A percentile compares a stretch with the other conserved stretches of the same genome.
Evolutionary conservation across 192 early-diverging fungal species (phyloP).

Genomic region (Linnemannia exigua): DNA sequence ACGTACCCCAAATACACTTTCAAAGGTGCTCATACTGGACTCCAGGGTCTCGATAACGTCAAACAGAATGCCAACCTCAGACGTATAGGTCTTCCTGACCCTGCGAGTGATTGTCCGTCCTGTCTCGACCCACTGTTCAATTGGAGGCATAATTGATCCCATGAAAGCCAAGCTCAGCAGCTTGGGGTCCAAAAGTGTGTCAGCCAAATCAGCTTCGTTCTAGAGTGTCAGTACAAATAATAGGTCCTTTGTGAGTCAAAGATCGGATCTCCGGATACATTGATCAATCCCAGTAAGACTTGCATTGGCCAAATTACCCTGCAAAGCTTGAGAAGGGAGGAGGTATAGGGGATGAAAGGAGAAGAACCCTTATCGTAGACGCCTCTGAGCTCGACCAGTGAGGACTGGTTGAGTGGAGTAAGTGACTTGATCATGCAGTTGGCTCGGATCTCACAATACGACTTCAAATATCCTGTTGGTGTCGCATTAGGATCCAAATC

Average conservation of each 20-base stretch:
- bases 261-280: background rate
- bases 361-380: constrained; percentile 75
- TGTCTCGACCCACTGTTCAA: constrained; percentile 55
- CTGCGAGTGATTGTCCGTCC: constrained; percentile 31
- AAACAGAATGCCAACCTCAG: constrained; percentile 50
- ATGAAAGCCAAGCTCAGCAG: constrained; percentile 51
- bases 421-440: constrained; percentile 73
- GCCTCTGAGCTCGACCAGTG: constrained; percentile 60
- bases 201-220: constrained; percentile 74
- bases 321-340: constrained; percentile 70
- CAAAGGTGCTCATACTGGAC: constrained; percentile 51
- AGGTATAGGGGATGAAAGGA: constrained; percentile 72
- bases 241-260: background rate
- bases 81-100: constrained; percentile 35
- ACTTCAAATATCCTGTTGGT: constrained; percentile 67
- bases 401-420: constrained; percentile 60
- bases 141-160: constrained; percentile 57
- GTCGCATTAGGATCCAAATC: constrained; percentile 63
- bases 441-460: constrained; percentile 80
- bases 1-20: constrained; percentile 57
- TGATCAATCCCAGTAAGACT: background rate
- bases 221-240: constrained; percentile 20
- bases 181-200: constrained; percentile 67
- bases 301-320: constrained; percentile 59
- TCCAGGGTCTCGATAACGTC: constrained; percentile 55